Evolutionary conservation across 192 early-diverging fungal genomes (phyloP).

Genomic region (Backusella liffmaniae): DNA sequence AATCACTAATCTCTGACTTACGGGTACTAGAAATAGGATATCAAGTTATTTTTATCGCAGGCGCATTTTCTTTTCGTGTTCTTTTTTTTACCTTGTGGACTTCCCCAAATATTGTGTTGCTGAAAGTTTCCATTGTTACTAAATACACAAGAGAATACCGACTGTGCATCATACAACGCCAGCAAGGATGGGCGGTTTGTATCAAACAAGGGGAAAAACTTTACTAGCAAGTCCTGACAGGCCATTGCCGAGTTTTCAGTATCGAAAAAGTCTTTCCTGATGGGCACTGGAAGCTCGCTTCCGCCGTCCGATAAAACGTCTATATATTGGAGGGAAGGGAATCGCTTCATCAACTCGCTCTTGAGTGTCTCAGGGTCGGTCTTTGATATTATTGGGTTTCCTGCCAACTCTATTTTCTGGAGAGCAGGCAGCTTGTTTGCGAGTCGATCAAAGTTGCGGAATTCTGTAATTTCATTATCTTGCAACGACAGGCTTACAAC

Average conservation of each 20-base stretch:
- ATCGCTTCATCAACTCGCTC: constrained; percentile 36
- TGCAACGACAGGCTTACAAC: constrained; percentile 44
- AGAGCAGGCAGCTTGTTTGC: constrained; percentile 21
- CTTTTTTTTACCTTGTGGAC: constrained; percentile 17
- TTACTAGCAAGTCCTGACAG: constrained; percentile 40
- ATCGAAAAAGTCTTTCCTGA: constrained; percentile 43
- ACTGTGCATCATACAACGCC: constrained; percentile 38
- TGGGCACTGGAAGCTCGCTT: constrained; percentile 14
- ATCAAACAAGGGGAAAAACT: constrained; percentile 45
- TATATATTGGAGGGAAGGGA: constrained; percentile 38
- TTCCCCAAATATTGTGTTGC: constrained; percentile 18
- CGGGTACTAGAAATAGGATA: not conserved
- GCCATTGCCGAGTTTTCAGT: constrained; percentile 31
- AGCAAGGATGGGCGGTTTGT: constrained; percentile 35
- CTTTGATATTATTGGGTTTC: constrained; percentile 39
- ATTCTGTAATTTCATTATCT: constrained; percentile 40
- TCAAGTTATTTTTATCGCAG: not conserved
- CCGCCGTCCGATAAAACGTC: constrained; percentile 20
- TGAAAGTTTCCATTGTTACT: constrained; percentile 3
- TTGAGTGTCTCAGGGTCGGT: constrained; percentile 13
- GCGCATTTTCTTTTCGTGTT: too few species aligned
- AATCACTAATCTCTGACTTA: not conserved
- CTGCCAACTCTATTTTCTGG: constrained; percentile 29
- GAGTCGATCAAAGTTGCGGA: constrained; percentile 35
- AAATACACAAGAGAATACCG: constrained; percentile 39